Evolutionary conservation across 1,139 yeast species (phyloP).

Genomic region (Yamadazyma kanchanaburiensis): DNA sequence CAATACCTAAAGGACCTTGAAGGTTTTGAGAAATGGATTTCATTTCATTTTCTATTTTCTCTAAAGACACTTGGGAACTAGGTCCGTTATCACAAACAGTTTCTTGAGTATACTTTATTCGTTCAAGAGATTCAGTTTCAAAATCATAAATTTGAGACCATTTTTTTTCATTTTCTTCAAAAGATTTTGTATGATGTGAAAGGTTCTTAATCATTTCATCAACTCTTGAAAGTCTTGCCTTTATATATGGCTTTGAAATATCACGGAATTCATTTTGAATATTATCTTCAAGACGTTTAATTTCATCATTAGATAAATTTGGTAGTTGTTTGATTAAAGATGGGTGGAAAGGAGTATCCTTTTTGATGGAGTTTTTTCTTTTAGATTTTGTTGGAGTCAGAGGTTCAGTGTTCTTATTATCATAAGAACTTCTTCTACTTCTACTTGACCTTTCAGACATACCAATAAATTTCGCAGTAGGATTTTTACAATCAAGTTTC

Average conservation of each 20-base stretch:
- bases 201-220: conserved; percentile 26
- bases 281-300: conserved; percentile 24
- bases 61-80: conserved; percentile 9
- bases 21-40: conserved; percentile 27
- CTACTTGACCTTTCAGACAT: no score
- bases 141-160: conserved; percentile 34
- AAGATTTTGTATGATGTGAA: conserved; percentile 23
- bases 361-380: no score
- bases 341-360: no score
- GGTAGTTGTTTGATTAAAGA: no score
- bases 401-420: no score
- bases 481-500: conserved; percentile 1
- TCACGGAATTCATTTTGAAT: conserved; percentile 29
- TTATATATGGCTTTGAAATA: conserved; percentile 27
- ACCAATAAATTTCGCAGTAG: no score
- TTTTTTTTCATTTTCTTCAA: conserved; percentile 27
- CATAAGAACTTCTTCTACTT: no score
- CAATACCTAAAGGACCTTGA: conserved; percentile 35
- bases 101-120: conserved; percentile 33
- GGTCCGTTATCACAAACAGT: conserved; percentile 16
- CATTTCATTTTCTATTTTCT: conserved; percentile 12
- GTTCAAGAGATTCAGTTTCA: conserved; percentile 34
- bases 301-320: conserved; percentile 24
- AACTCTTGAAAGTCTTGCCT: conserved; percentile 30
- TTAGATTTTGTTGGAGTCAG: no score